Percentiles rank a stretch among this genome's conserved stretches.
Evolutionary conservation across 2,329 filamentous ascomycete genomes (phyloP).

Genomic region (Sarocladium kiliense): DNA sequence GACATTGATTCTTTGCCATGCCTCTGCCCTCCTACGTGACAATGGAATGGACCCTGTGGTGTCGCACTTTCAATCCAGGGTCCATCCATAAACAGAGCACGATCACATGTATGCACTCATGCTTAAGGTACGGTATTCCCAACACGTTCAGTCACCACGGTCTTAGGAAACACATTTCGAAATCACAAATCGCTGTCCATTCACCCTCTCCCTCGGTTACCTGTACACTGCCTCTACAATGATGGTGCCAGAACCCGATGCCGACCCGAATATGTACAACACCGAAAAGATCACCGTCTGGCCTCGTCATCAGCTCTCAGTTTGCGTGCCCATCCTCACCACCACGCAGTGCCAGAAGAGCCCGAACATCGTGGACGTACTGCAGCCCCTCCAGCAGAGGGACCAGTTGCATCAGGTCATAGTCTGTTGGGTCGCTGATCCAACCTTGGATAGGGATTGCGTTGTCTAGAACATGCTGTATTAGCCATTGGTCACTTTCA

Average conservation of each 20-base stretch:
- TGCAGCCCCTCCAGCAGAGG: slow-evolving; percentile 90
- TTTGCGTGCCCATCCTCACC: slow-evolving; percentile 67
- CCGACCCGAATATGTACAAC: slow-evolving; percentile 6
- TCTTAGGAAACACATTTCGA: too few species aligned
- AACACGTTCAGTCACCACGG: too few species aligned
- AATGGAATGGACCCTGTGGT: background rate
- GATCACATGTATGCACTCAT: background rate
- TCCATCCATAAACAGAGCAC: background rate
- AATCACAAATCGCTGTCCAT: slow-evolving; percentile 7
- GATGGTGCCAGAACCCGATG: background rate
- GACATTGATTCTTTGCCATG: background rate
- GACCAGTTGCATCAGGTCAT: slow-evolving; percentile 86
- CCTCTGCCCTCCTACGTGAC: too few species aligned
- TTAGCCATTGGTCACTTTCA: background rate
- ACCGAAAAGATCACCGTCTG: too few species aligned
- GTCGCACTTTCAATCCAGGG: background rate
- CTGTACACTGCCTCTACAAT: slow-evolving; percentile 3
- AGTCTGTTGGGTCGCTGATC: slow-evolving; percentile 98
- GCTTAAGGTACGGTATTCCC: too few species aligned
- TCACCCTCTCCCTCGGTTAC: background rate
- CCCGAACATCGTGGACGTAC: slow-evolving; percentile 93
- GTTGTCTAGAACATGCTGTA: slow-evolving; percentile 62
- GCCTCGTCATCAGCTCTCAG: too few species aligned
- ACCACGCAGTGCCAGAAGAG: slow-evolving; percentile 79
- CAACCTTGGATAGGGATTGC: slow-evolving; percentile 98